Conservation (phyloP, 1,139 yeast genomes). For the Candida tunisiensis region DNA sequence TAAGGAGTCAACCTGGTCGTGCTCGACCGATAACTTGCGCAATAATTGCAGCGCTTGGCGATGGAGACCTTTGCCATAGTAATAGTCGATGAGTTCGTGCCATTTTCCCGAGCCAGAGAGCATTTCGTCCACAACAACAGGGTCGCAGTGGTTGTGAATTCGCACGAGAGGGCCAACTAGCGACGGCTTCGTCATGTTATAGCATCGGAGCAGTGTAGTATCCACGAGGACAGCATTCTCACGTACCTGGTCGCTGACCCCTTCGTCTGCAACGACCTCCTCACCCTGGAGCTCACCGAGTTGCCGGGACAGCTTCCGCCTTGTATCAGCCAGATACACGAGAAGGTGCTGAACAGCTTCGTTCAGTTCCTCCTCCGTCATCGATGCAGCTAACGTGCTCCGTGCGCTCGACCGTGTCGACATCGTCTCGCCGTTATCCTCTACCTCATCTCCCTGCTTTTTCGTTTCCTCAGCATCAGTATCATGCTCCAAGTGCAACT, state of each 20-base stretch:
- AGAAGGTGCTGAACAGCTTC: conserved; percentile 34
- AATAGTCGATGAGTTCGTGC: conserved; percentile 67
- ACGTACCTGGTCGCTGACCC: conserved; percentile 17
- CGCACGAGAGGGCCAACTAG: conserved; percentile 74
- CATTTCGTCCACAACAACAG: conserved; percentile 39
- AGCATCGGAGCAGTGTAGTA: conserved; percentile 63
- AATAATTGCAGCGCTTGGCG: conserved; percentile 51
- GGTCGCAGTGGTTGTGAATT: conserved; percentile 57
- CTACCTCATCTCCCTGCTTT: no score
- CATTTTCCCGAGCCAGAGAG: conserved; percentile 36
- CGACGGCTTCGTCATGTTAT: conserved; percentile 47
- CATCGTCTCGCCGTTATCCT: no score
- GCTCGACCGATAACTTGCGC: conserved; percentile 10
- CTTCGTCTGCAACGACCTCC: conserved; percentile 13
- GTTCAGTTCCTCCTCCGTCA: conserved; percentile 12
- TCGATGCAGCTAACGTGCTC: conserved; percentile 11
- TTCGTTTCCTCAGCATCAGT: no score
- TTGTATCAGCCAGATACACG: conserved; percentile 34
- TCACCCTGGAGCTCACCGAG: conserved; percentile 4
- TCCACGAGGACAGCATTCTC: conserved; percentile 43
- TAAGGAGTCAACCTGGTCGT: conserved; percentile 6
- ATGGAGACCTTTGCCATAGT: conserved; percentile 46
- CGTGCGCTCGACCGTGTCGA: not conserved
- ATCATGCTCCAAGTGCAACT: no score
- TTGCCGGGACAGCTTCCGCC: conserved; percentile 24